Conservation (phyloP, 2,329 filamentous ascomycete genomes). For the Clathrospora elynae region DNA sequence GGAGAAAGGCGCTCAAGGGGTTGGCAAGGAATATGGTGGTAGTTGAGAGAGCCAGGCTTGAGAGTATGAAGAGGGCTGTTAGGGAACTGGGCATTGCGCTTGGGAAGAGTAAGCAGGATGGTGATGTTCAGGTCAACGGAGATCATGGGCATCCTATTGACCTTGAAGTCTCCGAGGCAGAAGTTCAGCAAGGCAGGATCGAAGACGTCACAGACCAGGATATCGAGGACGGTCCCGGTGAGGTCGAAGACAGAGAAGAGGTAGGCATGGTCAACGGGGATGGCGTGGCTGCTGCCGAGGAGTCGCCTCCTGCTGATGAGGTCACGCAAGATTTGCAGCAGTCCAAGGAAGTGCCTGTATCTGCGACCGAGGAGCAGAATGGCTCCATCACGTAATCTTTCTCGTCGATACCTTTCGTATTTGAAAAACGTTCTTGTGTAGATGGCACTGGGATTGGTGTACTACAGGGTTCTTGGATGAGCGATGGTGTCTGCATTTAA, state of each 20-base stretch:
- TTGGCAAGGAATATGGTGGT: constrained; percentile 80
- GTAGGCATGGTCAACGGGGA: constrained; percentile 21
- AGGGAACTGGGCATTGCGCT: constrained; percentile 54
- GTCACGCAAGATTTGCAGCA: background rate
- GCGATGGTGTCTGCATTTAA: no score
- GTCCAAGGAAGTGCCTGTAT: no score
- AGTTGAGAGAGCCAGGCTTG: constrained; percentile 76
- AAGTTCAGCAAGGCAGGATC: constrained; percentile 7
- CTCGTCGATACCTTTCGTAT: no score
- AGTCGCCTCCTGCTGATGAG: constrained; percentile 9
- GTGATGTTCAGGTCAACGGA: background rate
- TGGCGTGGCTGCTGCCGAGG: constrained; percentile 11
- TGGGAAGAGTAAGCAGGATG: background rate
- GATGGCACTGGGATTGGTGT: no score
- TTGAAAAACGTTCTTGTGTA: no score
- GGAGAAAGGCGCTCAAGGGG: constrained; percentile 72
- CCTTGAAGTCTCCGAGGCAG: constrained; percentile 2
- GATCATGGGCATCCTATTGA: background rate
- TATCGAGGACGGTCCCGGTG: constrained; percentile 21
- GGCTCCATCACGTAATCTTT: no score
- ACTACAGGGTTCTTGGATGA: no score
- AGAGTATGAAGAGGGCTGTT: constrained; percentile 79
- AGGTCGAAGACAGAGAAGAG: constrained; percentile 12
- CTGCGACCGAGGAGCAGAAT: no score
- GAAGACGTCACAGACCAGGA: constrained; percentile 3